Base-by-base conservation (phyloP, 495 filamentous ascomycete genomes). In the Podospora tetraspora region DNA sequence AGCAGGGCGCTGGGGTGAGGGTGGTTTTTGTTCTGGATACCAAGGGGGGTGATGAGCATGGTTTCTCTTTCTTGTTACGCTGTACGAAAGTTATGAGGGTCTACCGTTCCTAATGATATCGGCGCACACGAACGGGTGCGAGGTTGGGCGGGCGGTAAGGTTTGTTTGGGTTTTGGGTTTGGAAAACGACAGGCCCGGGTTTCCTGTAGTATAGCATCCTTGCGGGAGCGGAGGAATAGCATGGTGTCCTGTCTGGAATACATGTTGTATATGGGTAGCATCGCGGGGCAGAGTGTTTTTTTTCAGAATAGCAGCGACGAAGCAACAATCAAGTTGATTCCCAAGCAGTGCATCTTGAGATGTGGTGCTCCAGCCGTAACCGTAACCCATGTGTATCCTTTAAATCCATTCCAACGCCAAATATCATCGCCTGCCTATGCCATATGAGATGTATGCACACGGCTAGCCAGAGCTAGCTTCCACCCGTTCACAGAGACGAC, bases 401-500 rank as follows among this genome's bases (percentile, higher is more conserved):
- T 52, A n/a, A 43, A n/a, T n/a, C 43, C 43, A 52, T 19, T 0
- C 43, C 6, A 52, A 52, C 19, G 43, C 43, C 43, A 52, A 34
- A 52, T 13, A n/a, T n/a, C 43, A 52, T 62, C 32, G 29, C 27
- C 29, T 62, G 61, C 61, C 19, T 21, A 21, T 62, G 29, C 29
- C 29, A 22, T 10, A 62, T 27, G n/a, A 34, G 13, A 21, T 27
- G 25, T 25, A 61, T 67, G 24, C 34, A 61, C 43, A n/a, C 37
- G 19, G 43, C 43, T 52, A 52, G 43, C 43, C 43, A 6, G 2
- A n/a, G 43, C 43, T 72, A 13, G 64, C 67, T 13, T 63, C 70
- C 3, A 57, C 66, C 22, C 67, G 34, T 62, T 89, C 80, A 94
- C 69, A 94, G 77, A 63, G 87, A 84, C 57, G 91, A 86, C n/a